Conservation (phyloP, 306 rosid species). For the Cucumis cinereus region DNA sequence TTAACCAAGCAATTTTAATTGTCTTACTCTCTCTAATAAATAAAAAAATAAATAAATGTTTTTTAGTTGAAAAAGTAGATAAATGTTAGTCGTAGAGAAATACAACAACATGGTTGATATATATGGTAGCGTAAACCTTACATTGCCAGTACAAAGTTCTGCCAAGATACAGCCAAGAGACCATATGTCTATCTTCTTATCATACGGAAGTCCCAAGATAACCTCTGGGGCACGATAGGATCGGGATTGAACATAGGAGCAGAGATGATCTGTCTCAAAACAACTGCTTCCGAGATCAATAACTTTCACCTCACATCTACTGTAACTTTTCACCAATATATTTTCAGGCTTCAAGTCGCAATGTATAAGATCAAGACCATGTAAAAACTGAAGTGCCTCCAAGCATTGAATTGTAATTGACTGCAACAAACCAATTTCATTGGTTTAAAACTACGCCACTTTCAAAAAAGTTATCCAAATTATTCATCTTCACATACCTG, state of each 20-base stretch:
- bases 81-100: not conserved
- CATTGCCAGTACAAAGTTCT: slow-evolving; percentile 96
- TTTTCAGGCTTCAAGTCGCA: slow-evolving; percentile 99
- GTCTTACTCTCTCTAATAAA: not conserved
- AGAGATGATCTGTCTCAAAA: slow-evolving; percentile 97
- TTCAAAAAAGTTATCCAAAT: not conserved
- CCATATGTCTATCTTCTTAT: slow-evolving; percentile 96
- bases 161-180: slow-evolving; percentile 99
- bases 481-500: slow-evolving; percentile 51
- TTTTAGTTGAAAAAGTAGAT: not conserved
- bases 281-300: slow-evolving; percentile 99
- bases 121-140: slow-evolving; percentile 29
- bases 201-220: slow-evolving; percentile 90
- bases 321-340: slow-evolving; percentile 94
- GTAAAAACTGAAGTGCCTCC: slow-evolving; percentile 86
- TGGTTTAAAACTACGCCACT: slow-evolving; percentile 6
- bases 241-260: slow-evolving; percentile 96
- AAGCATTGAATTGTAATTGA: slow-evolving; percentile 96
- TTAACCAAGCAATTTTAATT: not conserved
- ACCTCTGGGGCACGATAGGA: slow-evolving; percentile 99
- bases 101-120: not conserved
- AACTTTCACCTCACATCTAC: slow-evolving; percentile 98
- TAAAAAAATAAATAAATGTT: not conserved
- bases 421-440: slow-evolving; percentile 33
- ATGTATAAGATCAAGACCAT: slow-evolving; percentile 87